Evolutionary conservation across 116 monocot species (phyloP).

Genomic region (Papilionanthe hybrid): DNA sequence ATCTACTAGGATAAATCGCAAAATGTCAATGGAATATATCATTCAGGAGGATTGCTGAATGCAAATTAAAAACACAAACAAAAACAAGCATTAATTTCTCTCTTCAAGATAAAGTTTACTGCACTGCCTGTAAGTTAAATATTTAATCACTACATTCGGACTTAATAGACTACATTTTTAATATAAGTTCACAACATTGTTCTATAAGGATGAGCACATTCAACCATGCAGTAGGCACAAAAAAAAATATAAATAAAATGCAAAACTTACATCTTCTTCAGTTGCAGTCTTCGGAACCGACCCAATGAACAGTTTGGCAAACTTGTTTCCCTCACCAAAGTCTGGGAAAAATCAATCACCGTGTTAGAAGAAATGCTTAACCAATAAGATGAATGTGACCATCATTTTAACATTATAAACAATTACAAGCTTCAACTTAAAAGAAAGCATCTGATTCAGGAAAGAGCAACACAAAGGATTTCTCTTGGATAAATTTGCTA

Average conservation of each 20-base stretch:
- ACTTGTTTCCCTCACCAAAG: conserved; percentile 20
- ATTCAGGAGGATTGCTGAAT: not conserved
- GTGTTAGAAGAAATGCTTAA: not conserved
- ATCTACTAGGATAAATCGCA: not conserved
- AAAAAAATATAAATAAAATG: conserved; percentile 8
- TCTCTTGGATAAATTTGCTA: conserved; percentile 4
- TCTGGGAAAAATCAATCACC: conserved; percentile 14
- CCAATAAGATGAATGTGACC: not conserved
- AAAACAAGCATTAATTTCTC: not conserved
- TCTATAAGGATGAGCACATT: not conserved
- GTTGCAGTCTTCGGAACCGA: conserved; percentile 48
- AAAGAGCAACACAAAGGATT: not conserved
- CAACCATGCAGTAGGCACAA: not conserved
- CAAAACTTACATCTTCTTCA: conserved; percentile 47
- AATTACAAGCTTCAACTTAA: not conserved
- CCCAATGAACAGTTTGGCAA: conserved; percentile 52
- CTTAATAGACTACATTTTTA: not conserved
- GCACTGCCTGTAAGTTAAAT: not conserved
- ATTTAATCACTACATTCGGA: not conserved
- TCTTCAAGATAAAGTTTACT: not conserved
- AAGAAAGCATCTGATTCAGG: not conserved
- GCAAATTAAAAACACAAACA: conserved; percentile 2
- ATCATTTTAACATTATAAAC: not conserved
- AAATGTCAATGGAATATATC: not conserved
- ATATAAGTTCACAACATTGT: not conserved